phyloP scores from a whole-genome alignment of 139 green algal species.

The Volvox reticuliferus region DNA sequence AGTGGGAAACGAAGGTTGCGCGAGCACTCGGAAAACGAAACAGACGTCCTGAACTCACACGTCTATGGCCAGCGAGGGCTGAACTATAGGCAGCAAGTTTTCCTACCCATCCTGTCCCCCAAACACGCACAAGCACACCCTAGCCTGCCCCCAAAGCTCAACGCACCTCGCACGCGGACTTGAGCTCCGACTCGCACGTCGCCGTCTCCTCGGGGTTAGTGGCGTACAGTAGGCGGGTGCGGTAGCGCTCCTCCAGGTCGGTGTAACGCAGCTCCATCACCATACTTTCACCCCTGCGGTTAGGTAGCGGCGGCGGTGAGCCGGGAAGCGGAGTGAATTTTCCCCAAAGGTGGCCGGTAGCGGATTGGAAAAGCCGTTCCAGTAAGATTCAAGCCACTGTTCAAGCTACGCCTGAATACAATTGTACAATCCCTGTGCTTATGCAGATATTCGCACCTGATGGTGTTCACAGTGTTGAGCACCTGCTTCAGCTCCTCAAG shows the following conservation, averaged over 20 bases:
- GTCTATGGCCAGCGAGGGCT: no score
- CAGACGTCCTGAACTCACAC: no score
- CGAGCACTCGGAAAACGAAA: no score
- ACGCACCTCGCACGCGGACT: conserved; percentile 47
- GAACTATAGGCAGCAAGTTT: no score
- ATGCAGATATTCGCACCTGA: conserved; percentile 45
- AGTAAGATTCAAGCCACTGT: no score
- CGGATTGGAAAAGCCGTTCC: no score
- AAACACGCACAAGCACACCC: no score
- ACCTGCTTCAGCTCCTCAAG: conserved; percentile 84
- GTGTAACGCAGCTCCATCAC: conserved; percentile 80
- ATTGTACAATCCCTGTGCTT: no score
- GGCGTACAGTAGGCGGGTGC: conserved; percentile 78
- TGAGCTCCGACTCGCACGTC: conserved; percentile 53
- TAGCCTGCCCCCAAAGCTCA: neutral
- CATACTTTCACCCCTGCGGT: conserved; percentile 66
- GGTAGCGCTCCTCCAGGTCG: conserved; percentile 88
- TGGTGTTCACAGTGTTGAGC: conserved; percentile 71
- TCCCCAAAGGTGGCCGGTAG: no score
- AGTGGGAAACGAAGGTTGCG: no score
- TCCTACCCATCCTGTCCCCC: neutral
- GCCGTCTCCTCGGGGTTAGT: conserved; percentile 48
- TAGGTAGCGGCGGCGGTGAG: no score
- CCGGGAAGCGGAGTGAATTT: neutral
- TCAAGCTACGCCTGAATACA: no score